Base-by-base conservation (phyloP, 2,329 filamentous ascomycete genomes). In the Escovopsis weberi region DNA sequence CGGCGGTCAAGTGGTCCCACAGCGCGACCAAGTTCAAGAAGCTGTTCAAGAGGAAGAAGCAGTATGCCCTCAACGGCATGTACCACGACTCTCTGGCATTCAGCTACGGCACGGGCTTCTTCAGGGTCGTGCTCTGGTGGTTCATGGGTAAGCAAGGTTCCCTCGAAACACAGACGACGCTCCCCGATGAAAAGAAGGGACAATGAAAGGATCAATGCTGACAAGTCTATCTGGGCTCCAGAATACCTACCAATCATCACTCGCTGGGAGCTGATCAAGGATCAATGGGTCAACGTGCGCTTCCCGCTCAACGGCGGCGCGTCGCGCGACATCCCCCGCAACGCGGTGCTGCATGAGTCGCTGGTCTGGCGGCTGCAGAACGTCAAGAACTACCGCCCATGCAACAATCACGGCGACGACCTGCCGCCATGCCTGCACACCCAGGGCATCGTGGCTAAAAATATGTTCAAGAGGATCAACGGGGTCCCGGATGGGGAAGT, bases 41-140 rank as follows among this genome's bases (percentile, higher is more conserved):
- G 8, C 44, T 49, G 2, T 62, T 60, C 45, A 44, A 50, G 35
- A 47, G 50, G 2, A 58, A 51, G 9, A 59, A 57, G 49, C 44
- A 52, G 4, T 53, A 58, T 45, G 61, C 55, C 0, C 49, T 59
- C 2, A 50, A 48, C 1, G 62, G 58, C 0, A 47, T 57, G 8
- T 57, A 64, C 12, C 64, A 67, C 28, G 64, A 67, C 42, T 60
- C 59, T 4, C 57, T 67, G 7, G 46, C 48, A 1, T 63, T 64
- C 15, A 59, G 60, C 1, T 49, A 50, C 18, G 64, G 64, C 8
- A 59, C 59, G 0, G 55, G 55, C 8, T 60, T 66, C 43, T 57
- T 62, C 45, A 59, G 45, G 9, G 64, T 67, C 1, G 42, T 66
- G 11, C 38, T 66, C 10, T 67, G 64, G 64, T 65, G 62, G 37